phyloP scores from a whole-genome alignment of 345 rosid genomes.

The Aethionema arabicum region DNA sequence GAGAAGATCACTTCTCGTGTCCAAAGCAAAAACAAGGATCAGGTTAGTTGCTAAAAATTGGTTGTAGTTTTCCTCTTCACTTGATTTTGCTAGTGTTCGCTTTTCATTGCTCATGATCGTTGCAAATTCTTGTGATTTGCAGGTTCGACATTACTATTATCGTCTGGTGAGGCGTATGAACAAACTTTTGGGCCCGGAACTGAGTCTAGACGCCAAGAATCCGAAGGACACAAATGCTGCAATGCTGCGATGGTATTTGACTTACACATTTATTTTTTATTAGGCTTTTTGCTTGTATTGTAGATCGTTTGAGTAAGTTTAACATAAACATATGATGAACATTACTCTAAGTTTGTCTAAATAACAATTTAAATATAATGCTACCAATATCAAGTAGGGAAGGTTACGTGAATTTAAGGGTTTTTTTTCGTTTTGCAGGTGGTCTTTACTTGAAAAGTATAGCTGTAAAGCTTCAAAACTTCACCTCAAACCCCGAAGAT shows the following conservation, averaged over 20 bases:
- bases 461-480: conserved; percentile 99
- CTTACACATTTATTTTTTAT: background rate
- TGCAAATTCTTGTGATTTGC: conserved; percentile 31
- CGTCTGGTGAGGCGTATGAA: conserved; percentile 98
- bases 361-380: conserved; percentile 15
- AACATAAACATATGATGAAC: background rate
- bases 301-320: conserved; percentile 17
- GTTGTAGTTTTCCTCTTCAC: background rate
- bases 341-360: conserved; percentile 13
- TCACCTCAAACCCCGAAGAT: conserved; percentile 94
- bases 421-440: conserved; percentile 54
- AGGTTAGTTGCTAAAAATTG: conserved; percentile 49
- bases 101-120: conserved; percentile 19
- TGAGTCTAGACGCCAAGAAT: conserved; percentile 93
- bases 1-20: conserved; percentile 96
- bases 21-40: conserved; percentile 98
- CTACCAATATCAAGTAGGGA: conserved; percentile 9
- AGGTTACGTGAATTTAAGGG: background rate
- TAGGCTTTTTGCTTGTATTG: conserved; percentile 11
- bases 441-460: conserved; percentile 97
- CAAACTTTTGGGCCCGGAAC: conserved; percentile 86
- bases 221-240: conserved; percentile 99
- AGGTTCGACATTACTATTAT: conserved; percentile 99
- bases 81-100: conserved; percentile 3
- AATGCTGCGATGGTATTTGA: conserved; percentile 91